Base-by-base conservation (phyloP, 805 yeast genomes). In the Brettanomyces nanus region DNA sequence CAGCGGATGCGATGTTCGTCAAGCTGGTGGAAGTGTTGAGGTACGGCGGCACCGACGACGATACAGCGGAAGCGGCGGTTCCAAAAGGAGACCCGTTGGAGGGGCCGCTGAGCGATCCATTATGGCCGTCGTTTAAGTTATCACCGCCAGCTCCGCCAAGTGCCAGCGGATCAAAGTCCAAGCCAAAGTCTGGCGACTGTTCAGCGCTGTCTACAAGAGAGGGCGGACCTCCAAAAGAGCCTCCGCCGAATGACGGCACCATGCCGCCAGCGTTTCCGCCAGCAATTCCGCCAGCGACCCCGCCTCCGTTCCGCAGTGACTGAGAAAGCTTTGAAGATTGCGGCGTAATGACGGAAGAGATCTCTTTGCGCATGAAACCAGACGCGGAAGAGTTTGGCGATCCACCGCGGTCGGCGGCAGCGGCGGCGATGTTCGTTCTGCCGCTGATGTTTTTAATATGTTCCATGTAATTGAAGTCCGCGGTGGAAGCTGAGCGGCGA, bases 301-400 rank as follows among this genome's bases (percentile, higher is more conserved):
- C 10, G 14, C 9, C 23, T 10, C 23, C 25, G 19, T 14, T 40
- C 28, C 43, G 39, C 34, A 55, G 46, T 3, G 58, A 48, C 33
- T 56, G 59, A 2, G 59, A 53, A 4, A 54, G 42, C 40, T 54
- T 53, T 4, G 59, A 53, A 22, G 46, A 41, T 14, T 53, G 58
- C 3, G 53, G 48, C 19, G 45, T 40, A n/a, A 49, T 33, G 14
- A 41, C 33, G 6, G 55, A 51, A 5, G 53, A 41, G 6, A 51
- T 45, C 31, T 51, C 54, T 28, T 52, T 49, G 35, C 56, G 41
- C 17, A 44, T 46, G 28, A 52, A 51, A 6, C 42, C 44, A 17
- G 44, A 26, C 9, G 28, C 27, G 22, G 28, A 25, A 18, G 38
- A 26, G 6, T 18, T 15, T 33, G 34, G 14, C 17, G 22, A n/a